Percentiles rank a stretch among this genome's conserved stretches.
These are phyloP conservation scores for Lachnellula cervina DNA, from an alignment of 2,329 filamentous ascomycete species.

Conservation along the genomic window DNA sequence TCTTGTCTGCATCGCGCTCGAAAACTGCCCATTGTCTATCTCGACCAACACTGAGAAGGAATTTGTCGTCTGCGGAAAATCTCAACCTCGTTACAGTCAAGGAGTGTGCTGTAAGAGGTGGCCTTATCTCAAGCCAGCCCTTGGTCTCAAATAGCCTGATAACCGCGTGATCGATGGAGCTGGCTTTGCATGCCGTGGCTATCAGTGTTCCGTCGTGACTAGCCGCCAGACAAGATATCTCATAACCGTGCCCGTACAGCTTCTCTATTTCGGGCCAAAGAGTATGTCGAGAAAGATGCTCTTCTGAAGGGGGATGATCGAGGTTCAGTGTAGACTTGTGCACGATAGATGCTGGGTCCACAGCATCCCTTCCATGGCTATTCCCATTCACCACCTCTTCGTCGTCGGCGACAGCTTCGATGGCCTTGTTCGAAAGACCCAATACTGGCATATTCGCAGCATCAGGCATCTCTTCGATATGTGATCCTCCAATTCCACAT, in stretches of 20 bases:
- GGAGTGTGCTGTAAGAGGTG: slow-evolving; percentile 77
- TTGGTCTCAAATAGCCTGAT: slow-evolving; percentile 85
- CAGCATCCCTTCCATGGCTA: slow-evolving; percentile 47
- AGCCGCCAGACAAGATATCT: slow-evolving; percentile 82
- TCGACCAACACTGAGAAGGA: slow-evolving; percentile 81
- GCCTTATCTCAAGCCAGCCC: slow-evolving; percentile 81
- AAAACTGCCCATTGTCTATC: slow-evolving; percentile 92
- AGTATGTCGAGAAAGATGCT: slow-evolving; percentile 81
- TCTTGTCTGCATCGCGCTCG: slow-evolving; percentile 41
- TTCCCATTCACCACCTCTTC: slow-evolving; percentile 40
- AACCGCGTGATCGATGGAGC: slow-evolving; percentile 88
- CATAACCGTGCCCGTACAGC: slow-evolving; percentile 95
- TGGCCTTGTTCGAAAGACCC: slow-evolving; percentile 92
- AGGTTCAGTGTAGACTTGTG: slow-evolving; percentile 60
- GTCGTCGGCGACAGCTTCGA: slow-evolving; percentile 53
- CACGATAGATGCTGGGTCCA: slow-evolving; percentile 51
- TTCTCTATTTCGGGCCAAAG: slow-evolving; percentile 97
- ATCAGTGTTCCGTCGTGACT: slow-evolving; percentile 71
- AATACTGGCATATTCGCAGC: slow-evolving; percentile 93
- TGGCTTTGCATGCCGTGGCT: slow-evolving; percentile 90
- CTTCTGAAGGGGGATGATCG: slow-evolving; percentile 77
- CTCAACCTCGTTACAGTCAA: slow-evolving; percentile 78
- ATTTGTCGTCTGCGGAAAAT: slow-evolving; percentile 70
- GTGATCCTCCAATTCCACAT: slow-evolving; percentile 50
- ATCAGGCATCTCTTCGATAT: slow-evolving; percentile 60